These are phyloP conservation scores for Rossbeevera mucosa DNA, from an alignment of 768 basidiomycete species.

Conservation along the genomic window DNA sequence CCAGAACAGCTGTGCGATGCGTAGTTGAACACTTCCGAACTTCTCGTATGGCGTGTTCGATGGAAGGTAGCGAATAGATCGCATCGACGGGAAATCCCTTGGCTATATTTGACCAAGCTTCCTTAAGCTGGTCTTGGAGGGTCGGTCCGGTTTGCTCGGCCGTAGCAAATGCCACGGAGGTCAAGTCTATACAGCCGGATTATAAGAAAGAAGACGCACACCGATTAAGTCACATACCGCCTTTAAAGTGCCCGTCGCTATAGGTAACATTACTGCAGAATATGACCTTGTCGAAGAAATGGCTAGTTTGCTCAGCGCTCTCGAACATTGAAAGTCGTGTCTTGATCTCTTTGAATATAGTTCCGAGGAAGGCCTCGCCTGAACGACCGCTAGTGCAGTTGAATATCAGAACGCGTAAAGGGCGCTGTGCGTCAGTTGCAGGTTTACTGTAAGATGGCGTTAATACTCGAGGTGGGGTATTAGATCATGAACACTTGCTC, in stretches of 20 bases:
- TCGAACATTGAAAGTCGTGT: constrained; percentile 42
- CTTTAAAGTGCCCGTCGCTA: constrained; percentile 82
- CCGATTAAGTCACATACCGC: constrained; percentile 50
- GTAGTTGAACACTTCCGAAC: constrained; percentile 43
- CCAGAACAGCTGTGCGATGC: constrained; percentile 57
- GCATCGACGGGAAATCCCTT: constrained; percentile 56
- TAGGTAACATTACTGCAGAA: constrained; percentile 98
- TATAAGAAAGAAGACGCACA: not conserved
- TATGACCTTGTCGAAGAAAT: constrained; percentile 79
- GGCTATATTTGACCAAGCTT: constrained; percentile 64
- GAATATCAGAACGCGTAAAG: constrained; percentile 71
- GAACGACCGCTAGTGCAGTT: constrained; percentile 93
- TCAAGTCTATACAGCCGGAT: constrained; percentile 55
- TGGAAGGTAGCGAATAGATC: constrained; percentile 78
- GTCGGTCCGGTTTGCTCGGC: constrained; percentile 61
- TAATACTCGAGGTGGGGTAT: constrained; percentile 1
- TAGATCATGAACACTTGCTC: constrained; percentile 15
- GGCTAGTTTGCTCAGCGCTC: constrained; percentile 33
- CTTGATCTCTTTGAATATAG: constrained; percentile 50
- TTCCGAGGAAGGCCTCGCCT: constrained; percentile 62
- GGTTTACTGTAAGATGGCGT: not conserved
- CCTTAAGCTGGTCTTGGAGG: constrained; percentile 71
- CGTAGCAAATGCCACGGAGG: constrained; percentile 58
- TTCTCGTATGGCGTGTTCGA: constrained; percentile 80
- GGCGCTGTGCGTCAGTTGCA: constrained; percentile 21